A percentile compares a stretch with the other conserved stretches of the same genome.
phyloP scores from a whole-genome alignment of 345 rosid species.

The Aurinia saxatilis region DNA sequence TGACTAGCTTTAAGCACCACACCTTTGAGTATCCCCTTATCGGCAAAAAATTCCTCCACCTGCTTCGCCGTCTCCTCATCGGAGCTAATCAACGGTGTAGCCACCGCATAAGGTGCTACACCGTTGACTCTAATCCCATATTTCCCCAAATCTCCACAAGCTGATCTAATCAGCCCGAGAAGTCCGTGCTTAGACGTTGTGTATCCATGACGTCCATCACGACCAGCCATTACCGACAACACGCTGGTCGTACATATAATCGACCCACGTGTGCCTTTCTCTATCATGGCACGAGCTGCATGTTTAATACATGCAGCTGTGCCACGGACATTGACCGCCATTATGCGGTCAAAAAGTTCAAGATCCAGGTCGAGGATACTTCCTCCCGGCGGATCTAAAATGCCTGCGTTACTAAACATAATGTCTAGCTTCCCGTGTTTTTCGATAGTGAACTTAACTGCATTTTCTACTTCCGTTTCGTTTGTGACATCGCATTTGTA shows the following conservation, averaged over 20 bases:
- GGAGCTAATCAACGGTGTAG: conserved; percentile 45
- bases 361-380: conserved; percentile 58
- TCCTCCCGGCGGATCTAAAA: conserved; percentile 40
- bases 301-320: conserved; percentile 69
- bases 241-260: conserved; percentile 66
- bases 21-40: conserved; percentile 50
- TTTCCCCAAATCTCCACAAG: conserved; percentile 65
- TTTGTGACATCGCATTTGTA: conserved; percentile 60
- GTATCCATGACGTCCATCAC: conserved; percentile 54
- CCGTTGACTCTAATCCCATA: conserved; percentile 81
- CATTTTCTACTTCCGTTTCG: conserved; percentile 59
- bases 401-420: conserved; percentile 74
- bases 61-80: conserved; percentile 34
- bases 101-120: conserved; percentile 66
- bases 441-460: conserved; percentile 43
- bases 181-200: conserved; percentile 64
- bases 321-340: conserved; percentile 69
- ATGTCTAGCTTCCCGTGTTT: conserved; percentile 52
- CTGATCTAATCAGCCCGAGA: conserved; percentile 56
- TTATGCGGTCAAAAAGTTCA: conserved; percentile 39
- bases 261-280: conserved; percentile 48
- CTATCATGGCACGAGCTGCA: conserved; percentile 71
- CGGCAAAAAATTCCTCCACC: conserved; percentile 42
- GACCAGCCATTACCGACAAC: conserved; percentile 41
- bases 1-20: conserved; percentile 57